Conservation (phyloP, 768 basidiomycete species). For the Hericium rajendrae region DNA sequence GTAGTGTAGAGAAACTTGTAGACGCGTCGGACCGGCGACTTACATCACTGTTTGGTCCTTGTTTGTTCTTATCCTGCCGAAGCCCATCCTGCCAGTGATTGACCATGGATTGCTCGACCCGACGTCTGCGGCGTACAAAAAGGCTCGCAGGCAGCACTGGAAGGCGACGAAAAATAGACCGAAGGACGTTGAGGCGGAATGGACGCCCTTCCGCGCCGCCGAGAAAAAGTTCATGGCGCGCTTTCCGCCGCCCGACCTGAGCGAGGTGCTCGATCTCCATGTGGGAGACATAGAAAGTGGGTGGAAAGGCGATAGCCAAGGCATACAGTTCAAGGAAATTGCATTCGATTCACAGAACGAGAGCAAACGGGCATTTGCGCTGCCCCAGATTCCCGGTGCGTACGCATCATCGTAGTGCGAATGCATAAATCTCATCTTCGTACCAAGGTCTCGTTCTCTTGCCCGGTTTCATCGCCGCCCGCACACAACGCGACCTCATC, state of each 20-base stretch:
- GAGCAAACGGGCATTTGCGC: conserved; percentile 29
- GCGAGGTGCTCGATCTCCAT: conserved; percentile 58
- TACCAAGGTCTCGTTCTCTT: conserved; percentile 72
- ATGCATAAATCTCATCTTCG: neutral
- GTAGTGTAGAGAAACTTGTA: neutral
- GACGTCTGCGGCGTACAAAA: conserved; percentile 32
- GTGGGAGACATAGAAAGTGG: conserved; percentile 29
- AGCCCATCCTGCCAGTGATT: neutral
- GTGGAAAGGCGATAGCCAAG: conserved; percentile 33
- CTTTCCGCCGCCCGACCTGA: conserved; percentile 71
- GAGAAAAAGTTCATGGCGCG: conserved; percentile 77
- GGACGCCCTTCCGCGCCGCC: conserved; percentile 67
- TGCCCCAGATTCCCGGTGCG: conserved; percentile 52
- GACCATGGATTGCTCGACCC: neutral
- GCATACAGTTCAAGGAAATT: conserved; percentile 35
- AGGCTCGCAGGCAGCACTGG: conserved; percentile 44
- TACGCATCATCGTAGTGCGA: conserved; percentile 1
- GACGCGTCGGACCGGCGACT: neutral
- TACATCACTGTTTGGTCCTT: neutral
- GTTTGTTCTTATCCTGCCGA: neutral
- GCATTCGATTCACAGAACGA: conserved; percentile 22
- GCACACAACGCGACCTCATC: conserved; percentile 60
- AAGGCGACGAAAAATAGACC: conserved; percentile 52
- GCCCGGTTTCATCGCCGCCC: conserved; percentile 56
- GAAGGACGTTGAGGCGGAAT: conserved; percentile 35